Conservation (phyloP, 2,329 filamentous ascomycete genomes). For the Colletotrichum euphorbiae region DNA sequence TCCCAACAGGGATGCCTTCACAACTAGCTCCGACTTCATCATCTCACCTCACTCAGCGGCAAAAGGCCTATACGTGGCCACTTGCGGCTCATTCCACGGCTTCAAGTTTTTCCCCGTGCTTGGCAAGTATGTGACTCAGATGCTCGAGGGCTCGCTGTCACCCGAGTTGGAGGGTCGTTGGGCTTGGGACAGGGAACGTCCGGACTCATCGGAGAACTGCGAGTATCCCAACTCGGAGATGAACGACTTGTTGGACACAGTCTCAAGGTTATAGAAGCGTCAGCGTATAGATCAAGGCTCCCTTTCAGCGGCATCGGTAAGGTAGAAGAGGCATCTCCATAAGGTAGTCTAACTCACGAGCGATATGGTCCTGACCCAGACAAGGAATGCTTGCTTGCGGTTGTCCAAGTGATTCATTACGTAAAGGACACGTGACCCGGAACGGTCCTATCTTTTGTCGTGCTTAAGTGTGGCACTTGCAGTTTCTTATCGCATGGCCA, state of each 20-base stretch:
- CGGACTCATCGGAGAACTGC: slow-evolving; percentile 62
- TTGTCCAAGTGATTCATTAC: slow-evolving; percentile 17
- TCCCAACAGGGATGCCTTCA: slow-evolving; percentile 71
- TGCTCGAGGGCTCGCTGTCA: slow-evolving; percentile 60
- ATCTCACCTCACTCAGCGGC: slow-evolving; percentile 67
- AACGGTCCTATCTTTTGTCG: slow-evolving; percentile 9
- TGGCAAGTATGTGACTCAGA: slow-evolving; percentile 70
- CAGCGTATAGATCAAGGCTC: neutral
- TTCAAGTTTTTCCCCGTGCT: slow-evolving; percentile 76
- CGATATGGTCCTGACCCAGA: neutral
- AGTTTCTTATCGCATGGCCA: slow-evolving; percentile 26
- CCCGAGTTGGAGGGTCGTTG: slow-evolving; percentile 59
- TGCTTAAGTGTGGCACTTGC: slow-evolving; percentile 2
- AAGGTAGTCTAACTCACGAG: neutral
- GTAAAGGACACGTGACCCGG: slow-evolving; percentile 19
- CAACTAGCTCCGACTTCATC: slow-evolving; percentile 70
- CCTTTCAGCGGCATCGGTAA: neutral
- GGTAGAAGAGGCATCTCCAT: neutral
- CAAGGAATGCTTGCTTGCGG: neutral
- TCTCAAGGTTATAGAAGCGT: slow-evolving; percentile 45
- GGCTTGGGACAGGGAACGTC: slow-evolving; percentile 71
- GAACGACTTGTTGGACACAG: slow-evolving; percentile 58
- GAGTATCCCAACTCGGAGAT: slow-evolving; percentile 70
- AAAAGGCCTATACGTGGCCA: slow-evolving; percentile 69
- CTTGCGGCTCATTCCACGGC: slow-evolving; percentile 74